Conservation (phyloP, 2,329 filamentous ascomycete genomes). For the Teratosphaeria gauchensis region DNA sequence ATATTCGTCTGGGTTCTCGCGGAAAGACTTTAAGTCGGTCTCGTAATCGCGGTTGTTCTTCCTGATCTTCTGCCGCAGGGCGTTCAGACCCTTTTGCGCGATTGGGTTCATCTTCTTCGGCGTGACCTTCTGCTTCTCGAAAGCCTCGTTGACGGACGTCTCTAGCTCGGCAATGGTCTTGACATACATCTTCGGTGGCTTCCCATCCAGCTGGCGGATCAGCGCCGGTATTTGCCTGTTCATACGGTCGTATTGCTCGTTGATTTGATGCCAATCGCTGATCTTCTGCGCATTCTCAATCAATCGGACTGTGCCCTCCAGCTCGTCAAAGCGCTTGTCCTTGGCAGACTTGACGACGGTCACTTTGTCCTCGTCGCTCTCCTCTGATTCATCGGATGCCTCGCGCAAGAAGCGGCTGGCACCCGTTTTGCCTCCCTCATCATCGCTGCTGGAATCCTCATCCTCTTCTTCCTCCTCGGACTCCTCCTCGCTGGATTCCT, state of each 20-base stretch:
- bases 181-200: constrained; percentile 83
- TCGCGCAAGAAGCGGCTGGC: constrained; percentile 76
- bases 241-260: constrained; percentile 52
- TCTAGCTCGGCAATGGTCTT: constrained; percentile 89
- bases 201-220: constrained; percentile 52
- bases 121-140: constrained; percentile 90
- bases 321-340: constrained; percentile 90
- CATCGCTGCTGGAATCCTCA: constrained; percentile 39
- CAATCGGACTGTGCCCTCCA: constrained; percentile 77
- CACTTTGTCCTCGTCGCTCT: constrained; percentile 71
- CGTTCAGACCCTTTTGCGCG: constrained; percentile 87
- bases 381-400: constrained; percentile 52
- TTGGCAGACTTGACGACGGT: constrained; percentile 94
- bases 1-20: constrained; percentile 73
- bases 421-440: constrained; percentile 56
- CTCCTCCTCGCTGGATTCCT: constrained; percentile 41
- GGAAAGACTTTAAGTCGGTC: constrained; percentile 76
- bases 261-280: constrained; percentile 88
- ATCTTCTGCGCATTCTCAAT: constrained; percentile 98
- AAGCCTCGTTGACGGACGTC: constrained; percentile 85
- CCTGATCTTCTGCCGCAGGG: constrained; percentile 95
- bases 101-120: constrained; percentile 98
- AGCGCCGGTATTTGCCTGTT: constrained; percentile 38
- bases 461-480: constrained; percentile 39
- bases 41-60: constrained; percentile 97